Conservation (phyloP, 306 rosid species). For the Amphicarpaea edgeworthii region DNA sequence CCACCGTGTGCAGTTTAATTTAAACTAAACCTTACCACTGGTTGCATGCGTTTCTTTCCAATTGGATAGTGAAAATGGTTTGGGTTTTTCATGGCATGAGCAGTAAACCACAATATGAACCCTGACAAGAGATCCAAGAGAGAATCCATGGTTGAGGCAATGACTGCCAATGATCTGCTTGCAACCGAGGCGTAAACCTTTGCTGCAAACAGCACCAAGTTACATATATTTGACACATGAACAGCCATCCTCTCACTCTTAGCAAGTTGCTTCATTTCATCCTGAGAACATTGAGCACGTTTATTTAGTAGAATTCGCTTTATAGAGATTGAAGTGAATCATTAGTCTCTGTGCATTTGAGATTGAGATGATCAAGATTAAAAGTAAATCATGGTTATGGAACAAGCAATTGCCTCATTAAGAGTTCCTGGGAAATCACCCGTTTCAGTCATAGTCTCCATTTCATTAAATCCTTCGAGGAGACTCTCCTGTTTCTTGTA, state of each 20-base stretch:
- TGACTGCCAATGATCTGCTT: conserved; percentile 77
- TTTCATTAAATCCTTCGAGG: conserved; percentile 78
- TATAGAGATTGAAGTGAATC: not conserved
- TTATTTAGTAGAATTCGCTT: not conserved
- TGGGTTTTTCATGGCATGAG: conserved; percentile 70
- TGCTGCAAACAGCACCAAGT: conserved; percentile 70
- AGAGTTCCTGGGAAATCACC: conserved; percentile 71
- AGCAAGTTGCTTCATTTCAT: conserved; percentile 71
- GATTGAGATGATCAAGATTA: not conserved
- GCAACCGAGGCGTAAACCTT: conserved; percentile 75
- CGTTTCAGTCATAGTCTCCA: conserved; percentile 70
- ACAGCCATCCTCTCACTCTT: conserved; percentile 74
- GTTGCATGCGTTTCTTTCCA: conserved; percentile 91
- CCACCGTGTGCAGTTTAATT: not conserved
- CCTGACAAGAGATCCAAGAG: conserved; percentile 87
- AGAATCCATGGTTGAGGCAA: conserved; percentile 88
- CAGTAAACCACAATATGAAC: conserved; percentile 83
- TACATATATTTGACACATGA: conserved; percentile 63
- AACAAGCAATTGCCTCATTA: conserved; percentile 65
- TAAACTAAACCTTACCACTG: conserved; percentile 62
- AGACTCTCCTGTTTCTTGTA: conserved; percentile 77
- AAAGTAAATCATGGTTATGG: conserved; percentile 20
- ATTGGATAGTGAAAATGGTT: conserved; percentile 78
- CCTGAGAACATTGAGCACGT: conserved; percentile 50
- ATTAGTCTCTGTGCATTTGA: not conserved